Evolutionary conservation across 495 filamentous ascomycete species (phyloP).

Genomic region (Talaromyces liani): DNA sequence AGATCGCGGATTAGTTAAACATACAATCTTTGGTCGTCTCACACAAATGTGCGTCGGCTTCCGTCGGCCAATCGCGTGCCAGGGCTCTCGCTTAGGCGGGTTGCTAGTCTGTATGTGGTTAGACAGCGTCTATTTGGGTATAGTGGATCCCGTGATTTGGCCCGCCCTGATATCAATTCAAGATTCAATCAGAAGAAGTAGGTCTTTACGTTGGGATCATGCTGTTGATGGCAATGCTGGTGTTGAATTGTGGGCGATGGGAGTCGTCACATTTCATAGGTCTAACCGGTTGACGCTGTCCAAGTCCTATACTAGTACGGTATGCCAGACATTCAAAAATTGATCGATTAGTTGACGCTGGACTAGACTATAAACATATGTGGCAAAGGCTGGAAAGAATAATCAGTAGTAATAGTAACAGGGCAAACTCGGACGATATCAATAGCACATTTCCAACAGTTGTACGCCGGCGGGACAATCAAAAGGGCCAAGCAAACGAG

Average conservation of each 20-base stretch:
- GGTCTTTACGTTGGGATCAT: too few species aligned
- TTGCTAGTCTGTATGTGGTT: conserved; percentile 17
- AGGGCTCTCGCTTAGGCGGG: conserved; percentile 19
- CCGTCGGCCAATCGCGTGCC: conserved; percentile 34
- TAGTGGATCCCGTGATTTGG: conserved; percentile 27
- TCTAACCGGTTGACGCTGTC: too few species aligned
- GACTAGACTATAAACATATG: conserved; percentile 11
- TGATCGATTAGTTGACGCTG: neutral
- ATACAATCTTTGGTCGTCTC: neutral
- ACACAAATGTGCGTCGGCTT: conserved; percentile 20
- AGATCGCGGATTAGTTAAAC: conserved; percentile 9
- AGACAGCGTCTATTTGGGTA: conserved; percentile 17
- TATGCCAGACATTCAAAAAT: neutral
- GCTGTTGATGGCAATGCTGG: too few species aligned
- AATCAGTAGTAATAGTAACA: neutral
- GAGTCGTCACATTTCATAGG: too few species aligned
- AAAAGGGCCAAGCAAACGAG: conserved; percentile 3
- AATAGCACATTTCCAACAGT: neutral
- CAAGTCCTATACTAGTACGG: too few species aligned
- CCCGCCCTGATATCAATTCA: conserved; percentile 16
- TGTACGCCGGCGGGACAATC: conserved; percentile 10
- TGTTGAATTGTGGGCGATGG: too few species aligned
- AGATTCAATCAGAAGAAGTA: neutral
- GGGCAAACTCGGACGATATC: neutral
- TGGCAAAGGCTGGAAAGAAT: conserved; percentile 5